Conservation (phyloP, 2,329 filamentous ascomycete species). For the Xylaria sp. region DNA sequence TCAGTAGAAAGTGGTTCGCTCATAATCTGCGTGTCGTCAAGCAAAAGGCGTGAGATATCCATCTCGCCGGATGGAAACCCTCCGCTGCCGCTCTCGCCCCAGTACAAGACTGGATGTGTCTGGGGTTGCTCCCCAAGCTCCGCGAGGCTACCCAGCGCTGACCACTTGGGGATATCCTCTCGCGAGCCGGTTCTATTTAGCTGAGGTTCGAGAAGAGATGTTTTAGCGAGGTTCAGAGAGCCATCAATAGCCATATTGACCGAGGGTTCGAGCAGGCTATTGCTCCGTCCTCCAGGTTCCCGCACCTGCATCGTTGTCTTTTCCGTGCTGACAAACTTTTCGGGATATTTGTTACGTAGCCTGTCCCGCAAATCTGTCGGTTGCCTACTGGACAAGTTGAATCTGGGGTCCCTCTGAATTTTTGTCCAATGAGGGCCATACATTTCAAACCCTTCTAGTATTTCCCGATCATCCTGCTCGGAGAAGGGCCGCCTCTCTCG, state of each 20-base stretch:
- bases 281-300: constrained; percentile 53
- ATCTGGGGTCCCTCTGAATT: constrained; percentile 69
- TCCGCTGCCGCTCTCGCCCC: constrained; percentile 54
- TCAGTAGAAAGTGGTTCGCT: constrained; percentile 43
- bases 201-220: constrained; percentile 53
- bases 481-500: constrained; percentile 70
- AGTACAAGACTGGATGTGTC: constrained; percentile 56
- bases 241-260: constrained; percentile 62
- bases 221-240: constrained; percentile 54
- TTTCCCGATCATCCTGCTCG: constrained; percentile 70
- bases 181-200: constrained; percentile 55
- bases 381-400: constrained; percentile 67
- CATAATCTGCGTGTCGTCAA: constrained; percentile 60
- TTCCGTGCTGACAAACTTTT: constrained; percentile 66
- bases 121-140: constrained; percentile 51
- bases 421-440: constrained; percentile 74
- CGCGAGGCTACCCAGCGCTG: constrained; percentile 46
- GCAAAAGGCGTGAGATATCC: constrained; percentile 68
- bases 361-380: constrained; percentile 72
- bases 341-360: constrained; percentile 71
- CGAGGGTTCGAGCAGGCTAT: constrained; percentile 61
- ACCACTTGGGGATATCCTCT: constrained; percentile 61
- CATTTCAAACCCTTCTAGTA: constrained; percentile 66
- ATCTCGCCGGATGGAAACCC: constrained; percentile 62
- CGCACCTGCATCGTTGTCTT: constrained; percentile 62